Base-by-base conservation (phyloP, 345 rosid genomes). In the Brassica rapa region DNA sequence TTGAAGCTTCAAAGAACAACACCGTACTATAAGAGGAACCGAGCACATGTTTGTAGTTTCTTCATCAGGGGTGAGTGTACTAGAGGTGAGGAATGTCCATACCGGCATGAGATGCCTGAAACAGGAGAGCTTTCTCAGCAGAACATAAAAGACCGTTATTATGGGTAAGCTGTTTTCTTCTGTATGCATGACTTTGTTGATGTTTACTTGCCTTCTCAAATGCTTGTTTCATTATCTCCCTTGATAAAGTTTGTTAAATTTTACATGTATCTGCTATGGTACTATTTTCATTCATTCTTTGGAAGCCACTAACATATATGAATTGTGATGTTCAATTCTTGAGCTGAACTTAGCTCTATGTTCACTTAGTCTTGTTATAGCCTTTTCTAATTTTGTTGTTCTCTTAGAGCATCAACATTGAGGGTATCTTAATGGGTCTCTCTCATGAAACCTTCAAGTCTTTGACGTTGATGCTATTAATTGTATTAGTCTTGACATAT, bases 1-100 rank as follows among this genome's bases (percentile, higher is more conserved):
- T 16, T 92, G 80, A 92, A 94, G 88, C 98, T 94, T 74, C 98
- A 94, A 80, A 88, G 98, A 71, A 94, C 98, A 46, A 85, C 90
- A 23, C 98, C 98, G 12, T 94, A 91, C 82, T 93, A 94, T 78
- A 92, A 94, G 81, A 84, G 98, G 71, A 94, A 94, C 53, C 62
- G 95, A 81, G 98, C 98, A 57, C 98, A 92, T 86, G 89, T 94
- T 78, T 94, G 98, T 87, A 94, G 98, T 85, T 94, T 94, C 84
- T 94, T 71, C 73, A 86, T 91, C 65, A 86, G 98, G 21, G 98
- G 98, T 71, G 97, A 94, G 83, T 94, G 98, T 82, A 92, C 97
- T 37, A 83, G 98, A 87, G 98, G 98, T 83, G 89, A 85, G 5
- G 98, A 94, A 75, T 94, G 98, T 81, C 98, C 97, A 55, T 94